Percentiles rank a stretch among this genome's conserved stretches.
Conservation (phyloP, 2,329 filamentous ascomycete genomes). For the Aspergillus versicolor region DNA sequence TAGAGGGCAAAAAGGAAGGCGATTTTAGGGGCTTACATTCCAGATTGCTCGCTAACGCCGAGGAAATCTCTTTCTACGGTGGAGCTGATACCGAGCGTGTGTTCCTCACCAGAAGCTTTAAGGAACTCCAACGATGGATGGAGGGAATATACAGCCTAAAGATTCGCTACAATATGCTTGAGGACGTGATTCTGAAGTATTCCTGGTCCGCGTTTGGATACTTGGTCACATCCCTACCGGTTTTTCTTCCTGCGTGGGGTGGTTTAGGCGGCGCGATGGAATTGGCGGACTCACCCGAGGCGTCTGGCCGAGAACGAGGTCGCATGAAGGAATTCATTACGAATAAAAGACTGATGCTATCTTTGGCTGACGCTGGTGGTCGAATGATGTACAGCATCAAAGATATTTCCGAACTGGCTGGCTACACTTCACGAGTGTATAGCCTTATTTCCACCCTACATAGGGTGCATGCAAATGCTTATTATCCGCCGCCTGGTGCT, state of each 20-base stretch:
- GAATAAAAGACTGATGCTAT: constrained; percentile 97
- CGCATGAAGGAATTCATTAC: constrained; percentile 99
- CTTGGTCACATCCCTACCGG: constrained; percentile 83
- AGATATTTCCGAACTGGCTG: constrained; percentile 90
- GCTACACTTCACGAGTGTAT: constrained; percentile 94
- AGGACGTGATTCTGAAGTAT: constrained; percentile 97
- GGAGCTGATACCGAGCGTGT: constrained; percentile 93
- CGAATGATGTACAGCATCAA: constrained; percentile 99
- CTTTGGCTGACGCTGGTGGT: constrained; percentile 90
- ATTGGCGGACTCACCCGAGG: constrained; percentile 46
- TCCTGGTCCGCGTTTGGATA: constrained; percentile 99
- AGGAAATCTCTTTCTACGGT: constrained; percentile 96
- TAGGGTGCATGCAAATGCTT: constrained; percentile 86
- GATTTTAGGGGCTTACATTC: constrained; percentile 92
- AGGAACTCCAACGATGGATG: constrained; percentile 93
- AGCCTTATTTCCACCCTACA: constrained; percentile 93
- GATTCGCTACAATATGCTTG: constrained; percentile 97
- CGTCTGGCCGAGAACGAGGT: constrained; percentile 63
- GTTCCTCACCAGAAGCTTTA: constrained; percentile 88
- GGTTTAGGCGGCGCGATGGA: constrained; percentile 75
- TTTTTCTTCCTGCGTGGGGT: constrained; percentile 93
- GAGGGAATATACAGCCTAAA: constrained; percentile 97
- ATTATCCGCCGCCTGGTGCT: constrained; percentile 66
- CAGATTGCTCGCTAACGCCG: constrained; percentile 90
- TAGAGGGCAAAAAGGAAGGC: constrained; percentile 91